Base-by-base conservation (phyloP, 345 rosid species). In the Citrus reticulata region DNA sequence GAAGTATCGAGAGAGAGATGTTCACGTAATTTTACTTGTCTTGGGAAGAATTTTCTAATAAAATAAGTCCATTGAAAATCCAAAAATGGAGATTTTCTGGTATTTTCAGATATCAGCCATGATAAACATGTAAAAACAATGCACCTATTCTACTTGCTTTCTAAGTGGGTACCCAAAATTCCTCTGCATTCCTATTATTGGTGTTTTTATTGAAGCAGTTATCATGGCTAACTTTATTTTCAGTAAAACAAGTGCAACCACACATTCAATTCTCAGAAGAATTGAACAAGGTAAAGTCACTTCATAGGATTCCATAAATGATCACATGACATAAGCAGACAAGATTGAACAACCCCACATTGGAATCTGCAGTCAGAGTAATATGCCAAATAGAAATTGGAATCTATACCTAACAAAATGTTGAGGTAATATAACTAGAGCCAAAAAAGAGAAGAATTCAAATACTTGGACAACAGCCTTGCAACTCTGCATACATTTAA, bases 281-380 rank as follows among this genome's bases (percentile, higher is more conserved):
- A 51, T 1, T 46, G 49, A 62, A 8, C 24, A 29, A 74, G 17
- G 5, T 2, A 61, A 16, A 32, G 46, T 14, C 24, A 63, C 30
- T 34, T 57, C 79, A 76, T 76, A 54, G 73, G 72, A 66, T 76
- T 67, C 79, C 73, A 64, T 66, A 22, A 46, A 3, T 24, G 14
- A 76, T 25, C 79, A 76, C 62, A 35, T 67, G 73, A 30, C 62
- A 32, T 37, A n/a, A 30, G 73, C 63, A 54, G 58, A 76, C 64
- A 68, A 35, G 55, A 55, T 5, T 13, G 14, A 51, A 76, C 64
- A 4, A 29, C 72, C 79, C 79, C 65, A 66, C 72, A 9, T n/a
- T 66, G 78, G 78, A 75, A 75, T 62, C 78, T 40, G 58, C 39
- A 40, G 40, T 60, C 76, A 34, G 51, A 25, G 59, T 66, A 24